Evolutionary conservation across 306 rosid genomes (phyloP).

Genomic region (Spatholobus suberectus): DNA sequence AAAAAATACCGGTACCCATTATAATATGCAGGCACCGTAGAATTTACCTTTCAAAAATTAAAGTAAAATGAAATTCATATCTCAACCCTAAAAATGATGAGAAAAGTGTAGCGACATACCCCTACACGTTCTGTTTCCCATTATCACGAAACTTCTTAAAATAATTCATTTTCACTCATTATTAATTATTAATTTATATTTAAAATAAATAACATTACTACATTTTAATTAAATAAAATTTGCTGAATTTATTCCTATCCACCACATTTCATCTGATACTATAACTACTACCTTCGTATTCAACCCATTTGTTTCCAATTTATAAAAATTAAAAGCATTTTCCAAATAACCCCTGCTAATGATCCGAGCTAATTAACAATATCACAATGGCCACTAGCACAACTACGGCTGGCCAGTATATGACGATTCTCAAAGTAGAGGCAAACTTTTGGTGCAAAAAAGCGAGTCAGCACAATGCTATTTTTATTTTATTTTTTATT

Average conservation of each 20-base stretch:
- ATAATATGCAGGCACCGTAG: too few relatives aligned
- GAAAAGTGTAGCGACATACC: too few relatives aligned
- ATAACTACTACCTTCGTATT: too few relatives aligned
- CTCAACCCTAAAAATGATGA: too few relatives aligned
- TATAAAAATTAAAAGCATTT: not conserved
- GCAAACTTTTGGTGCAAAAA: not conserved
- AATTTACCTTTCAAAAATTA: too few relatives aligned
- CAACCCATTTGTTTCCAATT: not conserved
- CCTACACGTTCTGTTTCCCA: too few relatives aligned
- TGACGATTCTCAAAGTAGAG: not conserved
- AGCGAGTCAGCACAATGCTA: constrained; percentile 5
- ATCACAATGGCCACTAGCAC: not conserved
- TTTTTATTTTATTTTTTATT: too few relatives aligned
- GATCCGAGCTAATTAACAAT: not conserved
- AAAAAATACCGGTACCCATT: too few relatives aligned
- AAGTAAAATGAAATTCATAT: too few relatives aligned
- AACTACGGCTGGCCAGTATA: not conserved
- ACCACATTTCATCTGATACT: not conserved
- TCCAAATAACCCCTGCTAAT: not conserved
- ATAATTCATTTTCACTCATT: too few relatives aligned
- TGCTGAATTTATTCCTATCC: not conserved
- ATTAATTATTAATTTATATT: too few relatives aligned
- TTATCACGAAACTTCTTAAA: too few relatives aligned
- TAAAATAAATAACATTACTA: not conserved
- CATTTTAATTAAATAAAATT: not conserved